Evolutionary conservation across 2,329 filamentous ascomycete genomes (phyloP).

Genomic region (Fusarium staphyleae): DNA sequence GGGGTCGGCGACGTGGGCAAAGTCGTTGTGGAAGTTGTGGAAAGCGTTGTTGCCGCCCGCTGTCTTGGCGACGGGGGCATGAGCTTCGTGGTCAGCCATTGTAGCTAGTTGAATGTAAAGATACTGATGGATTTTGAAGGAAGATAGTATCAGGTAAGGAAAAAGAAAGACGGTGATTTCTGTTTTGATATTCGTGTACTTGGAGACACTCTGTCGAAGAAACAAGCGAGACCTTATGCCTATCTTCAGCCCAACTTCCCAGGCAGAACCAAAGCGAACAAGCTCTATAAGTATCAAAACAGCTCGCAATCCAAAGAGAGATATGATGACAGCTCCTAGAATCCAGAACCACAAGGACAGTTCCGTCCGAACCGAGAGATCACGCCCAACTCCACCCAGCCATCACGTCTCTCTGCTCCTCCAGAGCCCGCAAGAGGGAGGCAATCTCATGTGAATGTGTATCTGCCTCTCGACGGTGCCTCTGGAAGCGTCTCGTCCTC

Average conservation of each 20-base stretch:
- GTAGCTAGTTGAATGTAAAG: background rate
- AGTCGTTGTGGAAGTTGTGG: constrained; percentile 81
- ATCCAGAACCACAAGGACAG: background rate
- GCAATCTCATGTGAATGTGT: constrained; percentile 1
- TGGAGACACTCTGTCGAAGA: constrained; percentile 11
- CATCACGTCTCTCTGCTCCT: constrained; percentile 3
- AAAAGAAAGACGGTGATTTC: background rate
- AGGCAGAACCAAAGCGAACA: background rate
- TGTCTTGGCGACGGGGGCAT: constrained; percentile 53
- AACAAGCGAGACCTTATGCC: constrained; percentile 10
- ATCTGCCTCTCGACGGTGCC: background rate
- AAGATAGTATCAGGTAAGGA: background rate
- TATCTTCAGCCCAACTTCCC: constrained; percentile 5
- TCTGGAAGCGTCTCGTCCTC: constrained; percentile 7
- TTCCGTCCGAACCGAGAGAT: constrained; percentile 29
- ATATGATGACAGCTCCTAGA: background rate
- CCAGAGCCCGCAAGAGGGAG: background rate
- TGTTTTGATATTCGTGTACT: constrained; percentile 7
- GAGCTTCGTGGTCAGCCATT: constrained; percentile 27
- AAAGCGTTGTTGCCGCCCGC: constrained; percentile 73
- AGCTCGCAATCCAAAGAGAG: background rate
- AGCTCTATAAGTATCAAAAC: constrained; percentile 22
- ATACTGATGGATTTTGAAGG: background rate
- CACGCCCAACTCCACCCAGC: constrained; percentile 4
- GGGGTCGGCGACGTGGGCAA: constrained; percentile 68